phyloP scores from a whole-genome alignment of 805 yeast species.

The Lachancea mirantina region DNA sequence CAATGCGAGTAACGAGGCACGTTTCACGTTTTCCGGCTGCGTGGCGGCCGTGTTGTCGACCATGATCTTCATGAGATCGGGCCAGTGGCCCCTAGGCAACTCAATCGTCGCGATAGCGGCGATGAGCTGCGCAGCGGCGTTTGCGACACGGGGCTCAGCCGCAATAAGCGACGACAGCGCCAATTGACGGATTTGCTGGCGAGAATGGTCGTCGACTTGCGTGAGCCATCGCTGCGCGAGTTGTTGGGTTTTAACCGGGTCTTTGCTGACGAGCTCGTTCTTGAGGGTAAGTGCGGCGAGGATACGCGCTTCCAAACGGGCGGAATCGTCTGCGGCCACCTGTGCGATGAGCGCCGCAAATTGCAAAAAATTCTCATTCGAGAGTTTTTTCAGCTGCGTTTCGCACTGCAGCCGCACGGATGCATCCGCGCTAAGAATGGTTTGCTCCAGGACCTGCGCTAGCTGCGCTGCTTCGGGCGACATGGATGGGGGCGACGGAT shows the following conservation, averaged over 20 bases:
- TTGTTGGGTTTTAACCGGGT: slow-evolving; percentile 45
- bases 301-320: slow-evolving; percentile 76
- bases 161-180: slow-evolving; percentile 59
- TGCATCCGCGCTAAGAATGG: slow-evolving; percentile 63
- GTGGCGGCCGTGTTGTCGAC: slow-evolving; percentile 80
- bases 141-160: slow-evolving; percentile 67
- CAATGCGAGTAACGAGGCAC: slow-evolving; percentile 79
- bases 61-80: slow-evolving; percentile 71
- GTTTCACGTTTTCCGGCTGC: slow-evolving; percentile 71
- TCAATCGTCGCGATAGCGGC: slow-evolving; percentile 97
- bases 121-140: slow-evolving; percentile 85
- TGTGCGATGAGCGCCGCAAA: slow-evolving; percentile 64
- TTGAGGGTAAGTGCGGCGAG: slow-evolving; percentile 84
- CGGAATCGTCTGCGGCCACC: slow-evolving; percentile 58
- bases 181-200: slow-evolving; percentile 56
- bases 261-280: slow-evolving; percentile 83
- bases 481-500: slow-evolving; percentile 13
- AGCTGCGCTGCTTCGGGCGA: slow-evolving; percentile 40
- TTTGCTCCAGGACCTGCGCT: slow-evolving; percentile 66
- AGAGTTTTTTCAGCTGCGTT: slow-evolving; percentile 60
- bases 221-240: slow-evolving; percentile 71
- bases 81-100: slow-evolving; percentile 83
- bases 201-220: slow-evolving; percentile 44
- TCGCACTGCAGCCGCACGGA: slow-evolving; percentile 70
- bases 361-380: slow-evolving; percentile 68